A percentile compares a stretch with the other conserved stretches of the same genome.
phyloP scores from a whole-genome alignment of 371 early-diverging fungal species.

The Syncephalastrum monosporum region DNA sequence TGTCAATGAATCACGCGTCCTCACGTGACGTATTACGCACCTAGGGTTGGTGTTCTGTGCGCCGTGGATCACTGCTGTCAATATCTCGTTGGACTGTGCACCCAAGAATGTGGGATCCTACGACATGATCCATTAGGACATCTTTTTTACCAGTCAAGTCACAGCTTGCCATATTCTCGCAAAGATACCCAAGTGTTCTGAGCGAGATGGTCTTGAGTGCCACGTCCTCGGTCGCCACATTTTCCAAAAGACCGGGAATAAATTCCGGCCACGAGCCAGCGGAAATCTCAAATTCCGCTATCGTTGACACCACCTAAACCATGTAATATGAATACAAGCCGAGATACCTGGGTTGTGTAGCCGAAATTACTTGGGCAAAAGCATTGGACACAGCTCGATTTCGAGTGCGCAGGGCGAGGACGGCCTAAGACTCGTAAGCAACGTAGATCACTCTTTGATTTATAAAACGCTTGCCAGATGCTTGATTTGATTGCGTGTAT shows the following conservation, averaged over 20 bases:
- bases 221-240: conserved; percentile 59
- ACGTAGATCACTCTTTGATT: not conserved
- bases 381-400: conserved; percentile 64
- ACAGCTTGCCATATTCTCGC: conserved; percentile 75
- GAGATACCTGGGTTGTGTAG: not conserved
- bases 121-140: not conserved
- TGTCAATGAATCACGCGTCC: not conserved
- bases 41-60: conserved; percentile 85
- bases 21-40: conserved; percentile 26
- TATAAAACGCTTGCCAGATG: conserved; percentile 38
- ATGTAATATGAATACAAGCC: not conserved
- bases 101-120: conserved; percentile 76
- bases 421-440: conserved; percentile 38
- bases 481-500: conserved; percentile 50
- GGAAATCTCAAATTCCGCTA: conserved; percentile 91
- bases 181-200: conserved; percentile 88
- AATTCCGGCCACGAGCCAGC: conserved; percentile 81
- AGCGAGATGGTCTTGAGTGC: conserved; percentile 74
- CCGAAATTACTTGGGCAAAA: conserved; percentile 62
- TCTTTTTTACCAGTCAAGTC: not conserved
- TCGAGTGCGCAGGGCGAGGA: conserved; percentile 68
- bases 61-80: conserved; percentile 92
- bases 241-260: conserved; percentile 74
- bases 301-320: conserved; percentile 76
- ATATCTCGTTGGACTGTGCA: conserved; percentile 79